These are phyloP conservation scores for Dovyalis caffra DNA, from an alignment of 345 rosid species.

Conservation along the genomic window DNA sequence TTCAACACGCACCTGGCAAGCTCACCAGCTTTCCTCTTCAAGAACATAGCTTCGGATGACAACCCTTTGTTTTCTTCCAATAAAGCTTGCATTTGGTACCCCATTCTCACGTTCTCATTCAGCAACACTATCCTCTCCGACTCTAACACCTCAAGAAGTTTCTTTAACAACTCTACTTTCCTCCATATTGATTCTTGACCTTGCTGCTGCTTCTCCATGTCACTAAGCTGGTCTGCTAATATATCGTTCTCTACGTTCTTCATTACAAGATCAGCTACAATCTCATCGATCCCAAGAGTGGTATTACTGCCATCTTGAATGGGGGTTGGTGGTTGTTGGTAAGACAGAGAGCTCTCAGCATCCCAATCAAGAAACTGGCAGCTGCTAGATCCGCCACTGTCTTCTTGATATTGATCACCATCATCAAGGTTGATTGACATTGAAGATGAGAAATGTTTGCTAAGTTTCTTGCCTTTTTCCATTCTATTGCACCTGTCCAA, in stretches of 20 bases:
- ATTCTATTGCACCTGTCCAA: conserved; percentile 36
- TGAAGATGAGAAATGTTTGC: conserved; percentile 2
- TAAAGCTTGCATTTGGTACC: conserved; percentile 40
- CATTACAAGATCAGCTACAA: conserved; percentile 49
- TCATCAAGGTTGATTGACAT: not conserved
- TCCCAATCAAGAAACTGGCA: conserved; percentile 33
- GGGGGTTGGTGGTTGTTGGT: conserved; percentile 32
- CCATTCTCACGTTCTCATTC: conserved; percentile 55
- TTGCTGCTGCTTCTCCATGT: conserved; percentile 33
- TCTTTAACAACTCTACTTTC: conserved; percentile 59
- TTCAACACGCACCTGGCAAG: conserved; percentile 53
- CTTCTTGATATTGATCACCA: conserved; percentile 12
- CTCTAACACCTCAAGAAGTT: conserved; percentile 60
- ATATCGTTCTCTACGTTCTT: conserved; percentile 54
- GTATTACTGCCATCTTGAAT: not conserved
- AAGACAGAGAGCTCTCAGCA: conserved; percentile 46
- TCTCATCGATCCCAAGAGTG: conserved; percentile 20
- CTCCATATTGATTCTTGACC: conserved; percentile 33
- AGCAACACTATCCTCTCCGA: conserved; percentile 57
- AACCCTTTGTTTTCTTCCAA: conserved; percentile 54
- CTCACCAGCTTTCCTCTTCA: conserved; percentile 61
- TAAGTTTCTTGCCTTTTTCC: conserved; percentile 8
- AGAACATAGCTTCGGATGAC: conserved; percentile 46
- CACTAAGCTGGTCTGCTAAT: conserved; percentile 35
- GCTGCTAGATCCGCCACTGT: conserved; percentile 6